phyloP scores from a whole-genome alignment of 805 yeast species.

The Saccharomyces kudriavzevii region DNA sequence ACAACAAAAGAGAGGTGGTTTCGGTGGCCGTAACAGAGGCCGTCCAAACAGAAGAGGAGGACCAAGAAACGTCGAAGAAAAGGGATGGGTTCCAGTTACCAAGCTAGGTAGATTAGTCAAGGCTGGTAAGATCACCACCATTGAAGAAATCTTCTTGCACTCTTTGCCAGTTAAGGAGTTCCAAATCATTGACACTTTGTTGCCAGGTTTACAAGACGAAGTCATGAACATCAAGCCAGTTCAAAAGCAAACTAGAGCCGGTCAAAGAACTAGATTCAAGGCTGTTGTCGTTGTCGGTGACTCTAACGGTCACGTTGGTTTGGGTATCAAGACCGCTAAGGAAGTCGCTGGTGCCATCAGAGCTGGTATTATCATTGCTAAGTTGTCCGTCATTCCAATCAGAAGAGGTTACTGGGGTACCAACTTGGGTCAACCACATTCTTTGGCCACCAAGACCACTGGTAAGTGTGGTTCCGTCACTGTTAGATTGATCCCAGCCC shows the following conservation, averaged over 20 bases:
- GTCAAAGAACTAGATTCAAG: constrained; percentile 99
- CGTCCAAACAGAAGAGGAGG: constrained; percentile 58
- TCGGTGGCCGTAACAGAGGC: constrained; percentile 51
- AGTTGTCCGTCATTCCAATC: constrained; percentile 96
- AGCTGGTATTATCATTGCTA: constrained; percentile 99
- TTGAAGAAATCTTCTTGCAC: constrained; percentile 99
- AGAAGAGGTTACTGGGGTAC: constrained; percentile 99
- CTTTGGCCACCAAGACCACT: constrained; percentile 93
- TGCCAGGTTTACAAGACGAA: constrained; percentile 94
- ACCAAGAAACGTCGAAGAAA: constrained; percentile 87
- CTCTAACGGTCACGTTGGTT: constrained; percentile 99
- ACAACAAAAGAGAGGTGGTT: constrained; percentile 43
- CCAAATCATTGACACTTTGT: constrained; percentile 95
- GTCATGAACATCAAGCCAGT: constrained; percentile 99
- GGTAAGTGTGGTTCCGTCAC: constrained; percentile 99
- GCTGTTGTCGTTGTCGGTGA: constrained; percentile 99
- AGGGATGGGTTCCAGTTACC: constrained; percentile 99
- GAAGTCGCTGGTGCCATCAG: constrained; percentile 99
- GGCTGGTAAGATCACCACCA: constrained; percentile 93
- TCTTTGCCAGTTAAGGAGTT: constrained; percentile 98
- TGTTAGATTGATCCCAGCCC: constrained; percentile 98
- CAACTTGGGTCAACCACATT: constrained; percentile 99
- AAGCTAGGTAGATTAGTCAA: constrained; percentile 99
- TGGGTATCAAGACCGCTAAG: constrained; percentile 99
- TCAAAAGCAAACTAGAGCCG: constrained; percentile 99